Conservation (phyloP, 2,329 filamentous ascomycete genomes). For the Xylaria sp. region DNA sequence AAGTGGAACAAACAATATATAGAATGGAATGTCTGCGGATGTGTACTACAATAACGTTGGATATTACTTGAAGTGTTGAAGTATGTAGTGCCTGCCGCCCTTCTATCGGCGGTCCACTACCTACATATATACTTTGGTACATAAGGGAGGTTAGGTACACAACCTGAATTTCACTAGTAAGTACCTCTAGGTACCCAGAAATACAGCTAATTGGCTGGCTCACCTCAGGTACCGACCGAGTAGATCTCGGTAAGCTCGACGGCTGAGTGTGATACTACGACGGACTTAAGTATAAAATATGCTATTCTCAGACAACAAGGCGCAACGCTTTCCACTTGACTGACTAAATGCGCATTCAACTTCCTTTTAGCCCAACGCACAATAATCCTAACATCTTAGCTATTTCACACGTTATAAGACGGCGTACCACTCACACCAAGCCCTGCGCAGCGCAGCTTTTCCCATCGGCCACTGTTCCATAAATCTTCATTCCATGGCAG, state of each 20-base stretch:
- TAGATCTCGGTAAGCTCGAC: not conserved
- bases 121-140: constrained; percentile 14
- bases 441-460: not conserved
- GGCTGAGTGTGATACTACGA: no score
- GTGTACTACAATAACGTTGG: no score
- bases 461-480: not conserved
- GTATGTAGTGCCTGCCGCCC: no score
- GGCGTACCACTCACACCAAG: not conserved
- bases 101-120: no score
- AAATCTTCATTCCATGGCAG: constrained; percentile 28
- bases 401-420: not conserved
- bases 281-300: no score
- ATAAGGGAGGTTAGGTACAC: not conserved
- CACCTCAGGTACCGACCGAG: not conserved
- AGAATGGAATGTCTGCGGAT: no score
- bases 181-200: not conserved
- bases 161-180: not conserved
- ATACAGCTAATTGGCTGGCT: constrained; percentile 9
- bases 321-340: constrained; percentile 7
- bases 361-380: not conserved
- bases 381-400: not conserved
- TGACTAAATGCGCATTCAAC: not conserved
- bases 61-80: no score
- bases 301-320: not conserved
- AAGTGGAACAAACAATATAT: not conserved